These are phyloP conservation scores for Pseudevernia furfuracea DNA, from an alignment of 495 filamentous ascomycete species.

Conservation along the genomic window DNA sequence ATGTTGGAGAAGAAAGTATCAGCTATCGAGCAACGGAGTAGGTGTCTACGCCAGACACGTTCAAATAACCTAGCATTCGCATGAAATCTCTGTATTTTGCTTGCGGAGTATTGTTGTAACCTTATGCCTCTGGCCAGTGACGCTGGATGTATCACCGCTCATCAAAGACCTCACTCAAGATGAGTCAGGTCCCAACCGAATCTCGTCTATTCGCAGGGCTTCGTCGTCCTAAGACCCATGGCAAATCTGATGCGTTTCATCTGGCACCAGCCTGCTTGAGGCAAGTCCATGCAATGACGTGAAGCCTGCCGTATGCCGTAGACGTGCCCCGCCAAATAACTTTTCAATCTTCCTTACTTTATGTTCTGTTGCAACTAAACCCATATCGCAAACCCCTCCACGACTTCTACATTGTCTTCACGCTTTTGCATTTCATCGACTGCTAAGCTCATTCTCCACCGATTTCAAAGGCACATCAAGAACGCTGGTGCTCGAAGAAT, in stretches of 20 bases:
- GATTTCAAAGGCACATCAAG: background rate
- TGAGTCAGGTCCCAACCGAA: background rate
- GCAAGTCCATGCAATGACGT: constrained; percentile 10
- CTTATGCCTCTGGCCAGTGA: background rate
- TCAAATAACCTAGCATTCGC: too few relatives aligned
- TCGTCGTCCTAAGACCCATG: background rate
- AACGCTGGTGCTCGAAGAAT: constrained; percentile 27
- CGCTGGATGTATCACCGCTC: background rate
- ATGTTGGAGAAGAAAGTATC: constrained; percentile 53
- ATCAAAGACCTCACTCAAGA: background rate
- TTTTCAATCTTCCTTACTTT: background rate
- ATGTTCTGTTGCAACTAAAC: too few relatives aligned
- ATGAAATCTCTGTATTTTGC: too few relatives aligned
- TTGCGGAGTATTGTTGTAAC: too few relatives aligned
- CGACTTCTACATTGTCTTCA: background rate
- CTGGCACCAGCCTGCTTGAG: constrained; percentile 11
- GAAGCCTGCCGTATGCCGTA: background rate
- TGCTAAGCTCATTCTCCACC: background rate
- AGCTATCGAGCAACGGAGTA: constrained; percentile 2
- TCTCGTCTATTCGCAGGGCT: background rate
- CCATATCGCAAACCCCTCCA: background rate
- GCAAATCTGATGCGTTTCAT: background rate
- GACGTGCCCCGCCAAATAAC: background rate
- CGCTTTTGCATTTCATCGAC: background rate
- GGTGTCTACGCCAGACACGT: too few relatives aligned